Evolutionary conservation across 2,329 filamentous ascomycete species (phyloP).

Genomic region (Bipolaris bicolor): DNA sequence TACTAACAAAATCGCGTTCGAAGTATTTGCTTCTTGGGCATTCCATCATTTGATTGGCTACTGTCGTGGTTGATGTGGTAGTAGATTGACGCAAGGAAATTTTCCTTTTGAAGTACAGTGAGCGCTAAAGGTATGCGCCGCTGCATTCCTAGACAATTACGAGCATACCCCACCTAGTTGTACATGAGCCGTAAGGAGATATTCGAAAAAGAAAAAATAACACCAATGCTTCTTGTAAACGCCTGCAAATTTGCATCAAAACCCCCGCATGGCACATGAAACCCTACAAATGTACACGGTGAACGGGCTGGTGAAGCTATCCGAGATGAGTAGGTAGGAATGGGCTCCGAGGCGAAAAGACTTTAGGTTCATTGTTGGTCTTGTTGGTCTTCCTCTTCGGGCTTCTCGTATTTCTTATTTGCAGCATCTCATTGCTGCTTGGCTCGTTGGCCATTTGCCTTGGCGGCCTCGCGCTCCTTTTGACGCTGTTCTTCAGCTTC

Average conservation of each 20-base stretch:
- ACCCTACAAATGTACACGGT: neutral
- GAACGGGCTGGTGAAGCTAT: neutral
- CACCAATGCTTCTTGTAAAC: slow-evolving; percentile 13
- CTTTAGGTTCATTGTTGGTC: slow-evolving; percentile 22
- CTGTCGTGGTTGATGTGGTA: neutral
- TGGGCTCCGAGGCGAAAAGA: neutral
- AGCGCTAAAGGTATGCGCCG: slow-evolving; percentile 9
- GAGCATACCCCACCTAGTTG: slow-evolving; percentile 14
- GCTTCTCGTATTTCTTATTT: slow-evolving; percentile 31
- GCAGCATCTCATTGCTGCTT: slow-evolving; percentile 28
- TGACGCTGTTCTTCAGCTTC: slow-evolving; percentile 73
- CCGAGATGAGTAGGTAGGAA: neutral
- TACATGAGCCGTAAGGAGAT: slow-evolving; percentile 20
- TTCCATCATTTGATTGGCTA: neutral
- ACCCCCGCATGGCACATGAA: neutral
- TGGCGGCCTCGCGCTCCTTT: slow-evolving; percentile 55
- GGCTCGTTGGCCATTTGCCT: slow-evolving; percentile 22
- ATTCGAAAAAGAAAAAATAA: neutral
- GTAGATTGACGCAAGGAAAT: neutral
- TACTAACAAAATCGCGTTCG: neutral
- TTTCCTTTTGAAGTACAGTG: neutral
- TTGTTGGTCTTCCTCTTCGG: slow-evolving; percentile 25
- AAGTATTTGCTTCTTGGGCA: neutral
- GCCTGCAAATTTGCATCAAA: slow-evolving; percentile 21
- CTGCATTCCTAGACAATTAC: slow-evolving; percentile 11